phyloP scores from a whole-genome alignment of 2,329 filamentous ascomycete genomes.

The Penicillium sp. region DNA sequence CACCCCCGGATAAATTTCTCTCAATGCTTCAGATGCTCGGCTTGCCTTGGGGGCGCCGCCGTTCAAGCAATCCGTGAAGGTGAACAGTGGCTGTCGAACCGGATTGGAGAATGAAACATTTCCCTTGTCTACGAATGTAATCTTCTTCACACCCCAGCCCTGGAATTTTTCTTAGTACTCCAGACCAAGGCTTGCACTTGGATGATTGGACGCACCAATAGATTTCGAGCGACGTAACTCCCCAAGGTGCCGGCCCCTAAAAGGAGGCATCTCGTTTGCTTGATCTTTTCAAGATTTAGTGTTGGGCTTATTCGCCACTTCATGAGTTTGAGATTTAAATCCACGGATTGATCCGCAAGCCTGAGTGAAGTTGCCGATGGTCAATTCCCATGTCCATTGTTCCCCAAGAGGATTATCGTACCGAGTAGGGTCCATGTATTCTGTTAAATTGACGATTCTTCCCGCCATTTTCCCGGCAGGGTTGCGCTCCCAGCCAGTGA shows the following conservation, averaged over 20 bases:
- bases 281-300: constrained; percentile 81
- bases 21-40: constrained; percentile 71
- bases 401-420: constrained; percentile 14
- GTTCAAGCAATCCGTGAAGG: constrained; percentile 78
- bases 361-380: constrained; percentile 22
- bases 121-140: constrained; percentile 93
- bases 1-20: constrained; percentile 84
- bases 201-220: constrained; percentile 54
- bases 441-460: constrained; percentile 73
- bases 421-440: constrained; percentile 85
- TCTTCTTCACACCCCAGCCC: constrained; percentile 91
- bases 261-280: constrained; percentile 80
- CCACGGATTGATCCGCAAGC: constrained; percentile 87
- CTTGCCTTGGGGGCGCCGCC: constrained; percentile 80
- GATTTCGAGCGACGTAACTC: constrained; percentile 83
- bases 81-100: constrained; percentile 87
- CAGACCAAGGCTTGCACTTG: no score
- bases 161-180: no score
- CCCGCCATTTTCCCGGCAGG: constrained; percentile 69
- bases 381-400: constrained; percentile 1
- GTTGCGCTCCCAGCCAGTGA: constrained; percentile 92
- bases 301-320: constrained; percentile 94
- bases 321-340: constrained; percentile 95
- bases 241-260: constrained; percentile 90
- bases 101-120: constrained; percentile 94